Conservation (phyloP, 768 basidiomycete genomes). For the Royoungia palumana region DNA sequence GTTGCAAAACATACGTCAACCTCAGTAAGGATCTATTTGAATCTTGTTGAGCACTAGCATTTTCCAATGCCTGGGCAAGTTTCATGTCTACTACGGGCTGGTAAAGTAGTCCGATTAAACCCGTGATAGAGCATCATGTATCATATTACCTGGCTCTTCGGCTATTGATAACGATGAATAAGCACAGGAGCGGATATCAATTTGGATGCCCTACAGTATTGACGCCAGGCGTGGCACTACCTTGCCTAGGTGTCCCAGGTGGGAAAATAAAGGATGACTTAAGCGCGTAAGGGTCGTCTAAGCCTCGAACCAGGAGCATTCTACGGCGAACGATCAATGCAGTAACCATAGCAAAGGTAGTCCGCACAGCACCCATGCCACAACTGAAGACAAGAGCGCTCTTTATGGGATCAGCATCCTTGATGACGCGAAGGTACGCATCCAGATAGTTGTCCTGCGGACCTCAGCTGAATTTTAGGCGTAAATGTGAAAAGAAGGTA, state of each 20-base stretch:
- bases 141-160: constrained; percentile 29
- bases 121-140: background rate
- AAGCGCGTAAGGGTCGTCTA: constrained; percentile 73
- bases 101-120: constrained; percentile 10
- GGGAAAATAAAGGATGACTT: constrained; percentile 27
- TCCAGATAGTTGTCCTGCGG: constrained; percentile 90
- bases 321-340: constrained; percentile 83
- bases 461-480: background rate
- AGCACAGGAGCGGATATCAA: background rate
- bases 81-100: constrained; percentile 51
- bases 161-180: constrained; percentile 14
- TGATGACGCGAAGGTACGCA: constrained; percentile 82
- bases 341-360: constrained; percentile 97
- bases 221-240: constrained; percentile 35
- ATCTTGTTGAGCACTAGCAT: constrained; percentile 78
- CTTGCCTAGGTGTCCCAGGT: constrained; percentile 13
- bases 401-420: constrained; percentile 69
- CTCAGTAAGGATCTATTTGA: constrained; percentile 68
- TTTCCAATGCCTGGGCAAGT: constrained; percentile 63
- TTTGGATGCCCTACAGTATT: constrained; percentile 42
- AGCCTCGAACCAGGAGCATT: constrained; percentile 58
- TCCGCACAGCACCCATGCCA: constrained; percentile 94
- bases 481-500: background rate
- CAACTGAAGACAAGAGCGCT: constrained; percentile 92
- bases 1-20: constrained; percentile 80